phyloP scores from a whole-genome alignment of 306 rosid species.

The Dalbergia cochinchinensis region DNA sequence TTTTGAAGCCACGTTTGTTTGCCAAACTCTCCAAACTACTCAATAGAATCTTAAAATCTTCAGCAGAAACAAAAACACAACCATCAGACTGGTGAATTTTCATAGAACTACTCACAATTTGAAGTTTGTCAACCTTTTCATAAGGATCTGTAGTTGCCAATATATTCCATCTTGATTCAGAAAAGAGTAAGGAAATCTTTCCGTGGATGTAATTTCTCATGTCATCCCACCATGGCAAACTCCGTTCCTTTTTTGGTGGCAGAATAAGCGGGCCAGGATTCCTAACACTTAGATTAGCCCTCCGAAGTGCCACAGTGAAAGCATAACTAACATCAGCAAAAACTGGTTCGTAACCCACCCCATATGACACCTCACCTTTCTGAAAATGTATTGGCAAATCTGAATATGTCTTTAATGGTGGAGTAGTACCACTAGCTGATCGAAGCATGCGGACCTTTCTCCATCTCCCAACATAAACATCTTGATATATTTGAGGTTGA shows the following conservation, averaged over 20 bases:
- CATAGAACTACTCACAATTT: slow-evolving; percentile 70
- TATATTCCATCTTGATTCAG: slow-evolving; percentile 79
- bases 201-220: slow-evolving; percentile 96
- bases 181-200: slow-evolving; percentile 68
- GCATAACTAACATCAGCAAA: slow-evolving; percentile 97
- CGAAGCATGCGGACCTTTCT: slow-evolving; percentile 95
- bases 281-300: slow-evolving; percentile 90
- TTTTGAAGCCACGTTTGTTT: slow-evolving; percentile 72
- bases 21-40: slow-evolving; percentile 99
- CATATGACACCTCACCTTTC: slow-evolving; percentile 84
- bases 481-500: slow-evolving; percentile 94
- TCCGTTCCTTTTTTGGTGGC: slow-evolving; percentile 88
- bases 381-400: slow-evolving; percentile 84
- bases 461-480: slow-evolving; percentile 92
- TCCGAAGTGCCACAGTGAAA: slow-evolving; percentile 92
- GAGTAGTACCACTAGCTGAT: slow-evolving; percentile 97
- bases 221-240: slow-evolving; percentile 99
- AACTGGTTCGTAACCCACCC: slow-evolving; percentile 95
- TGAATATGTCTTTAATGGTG: slow-evolving; percentile 89
- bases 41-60: slow-evolving; percentile 74
- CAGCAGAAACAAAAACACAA: slow-evolving; percentile 73
- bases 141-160: slow-evolving; percentile 95
- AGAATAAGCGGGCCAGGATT: slow-evolving; percentile 61
- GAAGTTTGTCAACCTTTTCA: slow-evolving; percentile 93
- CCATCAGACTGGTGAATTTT: slow-evolving; percentile 95